Evolutionary conservation across 2,329 filamentous ascomycete genomes (phyloP), one percentile per base, ranked within the genome.

Genomic region (Fusarium sp.): DNA sequence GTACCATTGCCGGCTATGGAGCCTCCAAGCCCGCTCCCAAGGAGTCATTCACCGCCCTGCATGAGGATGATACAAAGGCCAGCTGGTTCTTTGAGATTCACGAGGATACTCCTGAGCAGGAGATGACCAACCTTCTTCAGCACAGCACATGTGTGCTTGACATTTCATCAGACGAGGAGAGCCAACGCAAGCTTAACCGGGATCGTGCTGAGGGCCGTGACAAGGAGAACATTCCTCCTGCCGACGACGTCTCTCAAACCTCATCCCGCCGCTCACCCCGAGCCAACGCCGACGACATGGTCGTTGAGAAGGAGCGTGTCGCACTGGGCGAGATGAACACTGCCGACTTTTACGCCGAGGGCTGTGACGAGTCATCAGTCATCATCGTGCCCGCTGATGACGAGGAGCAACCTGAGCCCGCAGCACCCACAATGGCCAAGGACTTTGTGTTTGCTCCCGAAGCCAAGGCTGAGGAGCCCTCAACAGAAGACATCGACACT

Each of bases 41-140:
- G 59, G 50, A 73, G 65, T 34, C 67, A 70, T 40, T 70, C 65
- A 30, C 52, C 62, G 63, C 67, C 51, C 76, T 87, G 37, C 68
- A 81, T 43, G 83, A 84, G 64, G 77, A 84, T 23, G 84, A 87
- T 56, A 79, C 86, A 73, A 88, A 92, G 77, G 86, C 89, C 36
- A 87, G 87, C 62, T 98, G 94, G 95, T 92, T 92, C 84, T 98
- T 99, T 78, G 92, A 95, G 63, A 98, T 99, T 76, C 91, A 98
- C 78, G 94, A 97, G 78, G 95, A 99, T 80, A 94, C 93, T 0
- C 89, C 92, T 8, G 93, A 97, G 78, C 93, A 98, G 77, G 92
- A 97, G 78, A 93, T 96, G 81, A 94, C 94, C 74, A 98, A 97
- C 76, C 84, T 97, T 40, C 93, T 98, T 82, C 93, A 98, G 81